phyloP scores from a whole-genome alignment of 495 filamentous ascomycete genomes.

The Copromyces sp. region DNA sequence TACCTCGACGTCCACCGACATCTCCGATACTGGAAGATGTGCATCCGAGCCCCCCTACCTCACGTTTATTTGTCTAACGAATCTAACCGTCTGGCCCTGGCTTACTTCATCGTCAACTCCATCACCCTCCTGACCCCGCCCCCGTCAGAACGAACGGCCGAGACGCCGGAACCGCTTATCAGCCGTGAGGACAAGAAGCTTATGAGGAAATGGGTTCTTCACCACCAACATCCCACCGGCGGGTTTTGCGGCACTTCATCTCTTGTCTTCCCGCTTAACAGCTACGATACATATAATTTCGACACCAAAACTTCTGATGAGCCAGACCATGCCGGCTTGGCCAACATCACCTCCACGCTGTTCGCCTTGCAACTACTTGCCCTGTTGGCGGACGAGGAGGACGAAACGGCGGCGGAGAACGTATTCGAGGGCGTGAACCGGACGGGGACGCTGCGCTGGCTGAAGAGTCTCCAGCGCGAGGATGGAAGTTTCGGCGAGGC shows the following conservation, averaged over 20 bases:
- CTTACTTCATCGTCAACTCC: conserved; percentile 61
- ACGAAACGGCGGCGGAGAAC: conserved; percentile 15
- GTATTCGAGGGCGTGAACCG: conserved; percentile 50
- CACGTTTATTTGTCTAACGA: conserved; percentile 75
- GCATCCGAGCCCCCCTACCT: conserved; percentile 72
- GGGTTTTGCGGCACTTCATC: conserved; percentile 69
- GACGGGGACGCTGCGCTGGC: conserved; percentile 57
- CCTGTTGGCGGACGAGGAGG: conserved; percentile 64
- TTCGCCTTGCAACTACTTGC: conserved; percentile 72
- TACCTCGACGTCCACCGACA: conserved; percentile 61
- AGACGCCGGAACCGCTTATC: conserved; percentile 21
- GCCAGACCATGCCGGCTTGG: conserved; percentile 59
- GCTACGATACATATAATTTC: conserved; percentile 25
- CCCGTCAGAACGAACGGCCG: conserved; percentile 7
- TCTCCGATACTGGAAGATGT: conserved; percentile 87
- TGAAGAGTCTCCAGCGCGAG: conserved; percentile 63
- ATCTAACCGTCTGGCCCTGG: conserved; percentile 78
- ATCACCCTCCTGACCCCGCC: conserved; percentile 34
- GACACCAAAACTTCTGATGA: conserved; percentile 8
- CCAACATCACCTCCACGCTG: conserved; percentile 75
- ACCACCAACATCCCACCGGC: conserved; percentile 70
- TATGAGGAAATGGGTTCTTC: conserved; percentile 44
- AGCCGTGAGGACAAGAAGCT: conserved; percentile 20
- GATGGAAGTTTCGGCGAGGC: conserved; percentile 92
- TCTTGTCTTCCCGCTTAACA: conserved; percentile 26